Evolutionary conservation across 1,139 yeast species (phyloP), one percentile per base, ranked within the genome.

Genomic region (Taphrina populina): DNA sequence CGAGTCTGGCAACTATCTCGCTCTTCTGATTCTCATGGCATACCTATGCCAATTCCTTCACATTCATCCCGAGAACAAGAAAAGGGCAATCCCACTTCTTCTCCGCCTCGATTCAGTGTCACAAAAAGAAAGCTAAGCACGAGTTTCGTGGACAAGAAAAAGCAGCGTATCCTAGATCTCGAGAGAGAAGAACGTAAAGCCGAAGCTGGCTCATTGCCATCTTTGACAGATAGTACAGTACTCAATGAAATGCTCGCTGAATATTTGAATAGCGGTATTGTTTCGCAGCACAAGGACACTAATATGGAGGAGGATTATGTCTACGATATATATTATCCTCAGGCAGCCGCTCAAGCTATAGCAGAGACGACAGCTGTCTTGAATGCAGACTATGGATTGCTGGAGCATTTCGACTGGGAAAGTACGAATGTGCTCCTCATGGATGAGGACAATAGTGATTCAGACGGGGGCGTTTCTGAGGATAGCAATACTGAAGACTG

Each of bases 401-500:
- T 49, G 21, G 46, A 49, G 30, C 54, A 49, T 23, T 49, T 49
- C 27, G 36, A 49, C 15, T 49, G 54, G 54, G 46, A 37, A n/a
- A 39, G 15, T 6, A 17, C 44, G 7, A 33, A 37, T 7, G 33
- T 39, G 17, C 32, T 49, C 13, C 24, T 49, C 4, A 39, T 49
- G 2, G 54, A 39, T 10, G 54, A 49, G 5, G 54, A 37, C 5
- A 46, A 39, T 33, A 27, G 39, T 13, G 46, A 49, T 4, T 32
- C 44, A 3, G 46, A 29, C 1, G 27, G 23, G 4, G 39, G 21
- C 8, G 46, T 20, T 8, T 36, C 45, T 19, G 46, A 49, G 13
- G 54, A 49, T 29, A 49, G 54, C 46, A 49, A 49, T 32, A 39
- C 54, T 2, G 54, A 49, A 26, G 36, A 41, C 19, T 49, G 46